Percentiles rank a stretch among this genome's conserved stretches.
phyloP scores from a whole-genome alignment of 1,284 basidiomycete species.

The Ustanciosporium gigantosporum region DNA sequence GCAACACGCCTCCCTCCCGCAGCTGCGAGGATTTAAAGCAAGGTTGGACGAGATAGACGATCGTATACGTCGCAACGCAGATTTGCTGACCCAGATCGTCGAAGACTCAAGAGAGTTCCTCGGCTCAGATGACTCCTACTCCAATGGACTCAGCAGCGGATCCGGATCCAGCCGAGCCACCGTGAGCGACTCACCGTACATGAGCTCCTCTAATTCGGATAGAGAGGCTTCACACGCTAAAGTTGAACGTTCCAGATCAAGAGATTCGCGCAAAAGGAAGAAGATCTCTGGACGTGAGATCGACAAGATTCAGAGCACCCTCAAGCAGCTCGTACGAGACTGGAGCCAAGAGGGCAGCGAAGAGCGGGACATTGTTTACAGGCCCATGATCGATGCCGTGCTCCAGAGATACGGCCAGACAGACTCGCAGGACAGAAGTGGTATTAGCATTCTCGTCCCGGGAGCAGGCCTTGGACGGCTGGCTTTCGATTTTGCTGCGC shows the following conservation, averaged over 20 bases:
- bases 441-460: constrained; percentile 50
- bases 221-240: not conserved
- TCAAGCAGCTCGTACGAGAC: constrained; percentile 59
- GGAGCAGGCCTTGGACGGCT: constrained; percentile 57
- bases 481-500: constrained; percentile 51
- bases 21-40: constrained; percentile 28
- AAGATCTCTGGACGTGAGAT: constrained; percentile 47
- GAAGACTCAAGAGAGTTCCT: constrained; percentile 51
- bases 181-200: not conserved
- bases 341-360: constrained; percentile 49
- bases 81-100: constrained; percentile 48
- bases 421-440: constrained; percentile 10
- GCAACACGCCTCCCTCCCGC: not conserved
- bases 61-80: constrained; percentile 56
- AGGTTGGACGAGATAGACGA: constrained; percentile 58
- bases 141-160: not conserved
- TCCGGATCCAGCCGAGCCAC: not conserved
- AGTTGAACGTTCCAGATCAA: not conserved
- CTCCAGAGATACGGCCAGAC: constrained; percentile 21
- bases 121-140: constrained; percentile 10
- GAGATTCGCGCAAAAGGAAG: constrained; percentile 6
- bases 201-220: not conserved
- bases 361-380: constrained; percentile 49
- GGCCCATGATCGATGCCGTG: constrained; percentile 48
- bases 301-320: constrained; percentile 57